These are phyloP conservation scores for Eucalyptus sp. DNA, from an alignment of 345 rosid species.

Conservation along the genomic window DNA sequence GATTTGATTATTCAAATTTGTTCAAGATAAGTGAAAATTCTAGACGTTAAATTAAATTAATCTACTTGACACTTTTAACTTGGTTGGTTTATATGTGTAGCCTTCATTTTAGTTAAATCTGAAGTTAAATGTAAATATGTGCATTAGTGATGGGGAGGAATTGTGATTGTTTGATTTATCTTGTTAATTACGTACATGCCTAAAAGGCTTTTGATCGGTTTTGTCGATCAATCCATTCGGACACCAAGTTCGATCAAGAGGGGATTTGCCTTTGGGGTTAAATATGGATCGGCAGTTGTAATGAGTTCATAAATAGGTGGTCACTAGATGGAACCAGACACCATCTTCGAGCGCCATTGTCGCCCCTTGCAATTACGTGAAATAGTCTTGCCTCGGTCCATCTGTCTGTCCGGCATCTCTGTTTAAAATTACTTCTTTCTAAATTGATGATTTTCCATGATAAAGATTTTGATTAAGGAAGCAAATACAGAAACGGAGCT, in stretches of 20 bases:
- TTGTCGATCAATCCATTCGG: neutral
- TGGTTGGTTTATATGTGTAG: no score
- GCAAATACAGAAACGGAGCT: neutral
- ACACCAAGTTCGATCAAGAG: neutral
- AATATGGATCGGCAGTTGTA: neutral
- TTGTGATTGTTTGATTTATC: no score
- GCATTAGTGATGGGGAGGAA: no score
- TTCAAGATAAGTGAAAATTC: no score
- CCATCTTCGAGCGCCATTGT: neutral
- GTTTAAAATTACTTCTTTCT: neutral
- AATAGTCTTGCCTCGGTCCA: neutral
- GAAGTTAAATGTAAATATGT: no score
- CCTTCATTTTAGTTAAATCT: no score
- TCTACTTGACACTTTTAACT: no score
- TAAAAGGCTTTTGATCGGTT: no score
- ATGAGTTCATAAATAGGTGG: neutral
- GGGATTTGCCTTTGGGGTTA: neutral
- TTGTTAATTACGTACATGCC: no score
- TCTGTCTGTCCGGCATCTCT: neutral
- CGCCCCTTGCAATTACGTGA: neutral
- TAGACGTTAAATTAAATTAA: no score
- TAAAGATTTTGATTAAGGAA: neutral
- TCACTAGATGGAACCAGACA: neutral
- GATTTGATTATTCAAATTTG: no score
- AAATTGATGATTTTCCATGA: neutral